phyloP scores from a whole-genome alignment of 257 asterid genomes.

The Craterostigma plantagineum region DNA sequence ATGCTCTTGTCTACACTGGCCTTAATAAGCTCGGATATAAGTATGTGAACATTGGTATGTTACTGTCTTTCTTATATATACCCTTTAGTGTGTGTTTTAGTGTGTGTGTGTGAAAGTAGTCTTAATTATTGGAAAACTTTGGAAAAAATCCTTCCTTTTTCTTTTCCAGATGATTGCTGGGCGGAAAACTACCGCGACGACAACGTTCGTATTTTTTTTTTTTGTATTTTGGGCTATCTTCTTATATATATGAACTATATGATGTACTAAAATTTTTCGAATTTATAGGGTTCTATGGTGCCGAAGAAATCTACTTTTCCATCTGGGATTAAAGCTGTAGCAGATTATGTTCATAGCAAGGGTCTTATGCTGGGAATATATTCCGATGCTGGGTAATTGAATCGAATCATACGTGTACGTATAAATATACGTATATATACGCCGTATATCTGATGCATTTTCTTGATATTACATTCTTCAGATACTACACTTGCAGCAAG shows the following conservation, averaged over 20 bases:
- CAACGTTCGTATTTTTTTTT: neutral
- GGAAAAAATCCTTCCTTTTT: neutral
- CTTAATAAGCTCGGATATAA: conserved; percentile 60
- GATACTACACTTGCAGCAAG: conserved; percentile 62
- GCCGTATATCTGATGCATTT: too few species aligned
- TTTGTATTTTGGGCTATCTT: too few species aligned
- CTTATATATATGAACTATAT: neutral
- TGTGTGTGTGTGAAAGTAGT: too few species aligned
- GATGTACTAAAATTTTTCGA: neutral
- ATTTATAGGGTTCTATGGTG: conserved; percentile 56
- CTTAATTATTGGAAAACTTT: too few species aligned
- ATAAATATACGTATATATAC: too few species aligned
- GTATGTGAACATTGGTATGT: conserved; percentile 74
- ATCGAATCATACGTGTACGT: too few species aligned
- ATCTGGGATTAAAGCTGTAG: conserved; percentile 85
- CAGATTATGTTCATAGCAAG: conserved; percentile 78
- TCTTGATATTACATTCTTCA: conserved; percentile 13
- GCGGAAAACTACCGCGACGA: conserved; percentile 47
- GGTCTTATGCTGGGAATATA: conserved; percentile 88
- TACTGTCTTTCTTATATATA: neutral
- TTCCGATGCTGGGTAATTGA: conserved; percentile 74
- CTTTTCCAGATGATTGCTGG: conserved; percentile 79
- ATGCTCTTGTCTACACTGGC: conserved; percentile 81
- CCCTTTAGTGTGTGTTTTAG: too few species aligned
- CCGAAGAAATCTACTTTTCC: conserved; percentile 69